These are phyloP conservation scores for Sporisorium iseilematis-ciliati DNA, from an alignment of 1,284 basidiomycete species.

Conservation along the genomic window DNA sequence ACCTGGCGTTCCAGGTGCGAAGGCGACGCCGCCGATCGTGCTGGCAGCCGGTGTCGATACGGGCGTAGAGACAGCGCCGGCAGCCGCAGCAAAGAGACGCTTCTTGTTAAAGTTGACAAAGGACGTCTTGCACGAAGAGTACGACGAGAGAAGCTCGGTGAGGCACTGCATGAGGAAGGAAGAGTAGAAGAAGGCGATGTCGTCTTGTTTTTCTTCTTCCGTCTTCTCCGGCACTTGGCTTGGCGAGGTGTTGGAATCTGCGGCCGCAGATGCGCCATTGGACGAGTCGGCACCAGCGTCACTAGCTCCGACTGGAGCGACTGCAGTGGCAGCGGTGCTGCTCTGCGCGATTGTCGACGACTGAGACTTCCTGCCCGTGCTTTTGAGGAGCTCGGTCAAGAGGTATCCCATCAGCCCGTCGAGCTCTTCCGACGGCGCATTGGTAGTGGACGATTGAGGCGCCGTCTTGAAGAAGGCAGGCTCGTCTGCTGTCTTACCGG, in stretches of 20 bases:
- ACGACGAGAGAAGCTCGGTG: conserved; percentile 92
- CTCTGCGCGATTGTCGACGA: conserved; percentile 1
- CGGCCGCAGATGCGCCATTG: not conserved
- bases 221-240: conserved; percentile 18
- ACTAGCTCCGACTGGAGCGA: not conserved
- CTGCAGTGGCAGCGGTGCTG: not conserved
- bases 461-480: conserved; percentile 36
- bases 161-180: conserved; percentile 92
- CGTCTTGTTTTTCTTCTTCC: conserved; percentile 41
- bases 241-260: not conserved
- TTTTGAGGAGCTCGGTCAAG: conserved; percentile 77
- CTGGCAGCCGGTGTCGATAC: conserved; percentile 78
- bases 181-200: conserved; percentile 75
- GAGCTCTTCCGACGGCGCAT: conserved; percentile 35
- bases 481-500: conserved; percentile 37
- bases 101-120: conserved; percentile 83
- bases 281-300: not conserved
- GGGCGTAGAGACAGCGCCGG: conserved; percentile 74
- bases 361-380: conserved; percentile 22
- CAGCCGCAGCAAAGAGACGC: conserved; percentile 55
- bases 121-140: conserved; percentile 87
- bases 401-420: conserved; percentile 81
- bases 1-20: conserved; percentile 71
- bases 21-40: conserved; percentile 81
- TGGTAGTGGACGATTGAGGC: conserved; percentile 10